Evolutionary conservation across 768 basidiomycete genomes (phyloP).

Genomic region (Rhodotorula babjevae): DNA sequence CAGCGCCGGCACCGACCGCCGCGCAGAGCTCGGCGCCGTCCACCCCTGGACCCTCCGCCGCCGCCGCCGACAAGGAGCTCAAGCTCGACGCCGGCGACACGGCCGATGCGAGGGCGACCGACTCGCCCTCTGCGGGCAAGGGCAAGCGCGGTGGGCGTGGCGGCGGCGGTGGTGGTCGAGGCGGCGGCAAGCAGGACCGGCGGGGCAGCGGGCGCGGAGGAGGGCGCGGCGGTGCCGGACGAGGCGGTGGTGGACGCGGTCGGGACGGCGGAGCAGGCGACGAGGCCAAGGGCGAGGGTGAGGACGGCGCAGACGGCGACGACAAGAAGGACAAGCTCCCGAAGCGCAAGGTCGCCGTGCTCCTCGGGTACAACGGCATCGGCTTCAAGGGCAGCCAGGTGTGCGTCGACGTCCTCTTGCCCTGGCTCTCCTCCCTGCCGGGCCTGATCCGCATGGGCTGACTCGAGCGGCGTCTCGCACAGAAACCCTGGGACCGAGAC

Average conservation of each 20-base stretch:
- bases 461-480: too few relatives aligned
- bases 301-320: not conserved
- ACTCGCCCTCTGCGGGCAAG: slow-evolving; percentile 27
- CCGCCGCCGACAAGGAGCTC: slow-evolving; percentile 3
- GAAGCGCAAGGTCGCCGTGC: slow-evolving; percentile 74
- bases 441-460: too few relatives aligned
- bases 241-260: not conserved
- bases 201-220: slow-evolving; percentile 2
- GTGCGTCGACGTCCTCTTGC: slow-evolving; percentile 55
- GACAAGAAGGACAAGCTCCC: slow-evolving; percentile 51
- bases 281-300: slow-evolving; percentile 10
- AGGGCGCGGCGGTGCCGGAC: not conserved
- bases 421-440: not conserved
- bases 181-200: not conserved
- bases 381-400: slow-evolving; percentile 95
- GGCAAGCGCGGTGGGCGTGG: slow-evolving; percentile 3
- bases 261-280: slow-evolving; percentile 1
- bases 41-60: slow-evolving; percentile 1
- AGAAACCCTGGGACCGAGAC: slow-evolving; percentile 73
- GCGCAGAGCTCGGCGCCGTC: slow-evolving; percentile 4
- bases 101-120: slow-evolving; percentile 5
- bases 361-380: slow-evolving; percentile 87
- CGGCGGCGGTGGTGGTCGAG: slow-evolving; percentile 1
- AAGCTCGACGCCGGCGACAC: too few relatives aligned
- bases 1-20: not conserved